Percentiles rank a stretch among this genome's conserved stretches.
Evolutionary conservation across 2,329 filamentous ascomycete genomes (phyloP).

Genomic region (Trichoderma harzianum): DNA sequence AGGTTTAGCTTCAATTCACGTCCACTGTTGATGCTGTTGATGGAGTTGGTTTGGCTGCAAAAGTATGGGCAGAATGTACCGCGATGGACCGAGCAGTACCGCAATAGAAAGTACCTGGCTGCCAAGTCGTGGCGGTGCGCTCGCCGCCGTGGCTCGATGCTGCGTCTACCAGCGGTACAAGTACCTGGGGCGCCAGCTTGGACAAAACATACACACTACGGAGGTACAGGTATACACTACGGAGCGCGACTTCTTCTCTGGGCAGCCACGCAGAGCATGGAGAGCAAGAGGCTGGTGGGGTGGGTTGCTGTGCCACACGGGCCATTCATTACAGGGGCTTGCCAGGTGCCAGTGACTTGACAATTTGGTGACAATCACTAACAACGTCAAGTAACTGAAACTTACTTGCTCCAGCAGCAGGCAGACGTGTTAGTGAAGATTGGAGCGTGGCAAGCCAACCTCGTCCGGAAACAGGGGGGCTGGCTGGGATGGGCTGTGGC

Average conservation of each 20-base stretch:
- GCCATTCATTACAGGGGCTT: background rate
- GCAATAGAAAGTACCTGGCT: background rate
- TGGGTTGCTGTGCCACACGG: background rate
- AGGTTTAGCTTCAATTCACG: background rate
- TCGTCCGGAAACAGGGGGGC: constrained; percentile 9
- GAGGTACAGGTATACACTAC: background rate
- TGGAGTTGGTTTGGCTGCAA: background rate
- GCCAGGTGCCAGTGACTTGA: background rate
- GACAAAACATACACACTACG: background rate
- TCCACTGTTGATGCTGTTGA: background rate
- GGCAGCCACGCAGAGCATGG: background rate
- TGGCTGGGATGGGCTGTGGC: constrained; percentile 11
- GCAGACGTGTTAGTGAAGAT: background rate
- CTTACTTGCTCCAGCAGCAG: background rate
- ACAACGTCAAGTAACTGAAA: background rate
- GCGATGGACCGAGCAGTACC: background rate
- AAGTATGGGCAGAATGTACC: background rate
- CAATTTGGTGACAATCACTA: fast-evolving
- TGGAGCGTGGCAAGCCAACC: constrained; percentile 2
- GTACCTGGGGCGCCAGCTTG: background rate
- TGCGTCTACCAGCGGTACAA: background rate
- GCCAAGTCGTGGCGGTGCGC: background rate
- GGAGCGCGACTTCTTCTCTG: background rate
- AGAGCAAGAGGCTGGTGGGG: background rate
- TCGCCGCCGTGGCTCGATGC: background rate